phyloP scores from a whole-genome alignment of 768 basidiomycete genomes.

The Mycena belliarum region DNA sequence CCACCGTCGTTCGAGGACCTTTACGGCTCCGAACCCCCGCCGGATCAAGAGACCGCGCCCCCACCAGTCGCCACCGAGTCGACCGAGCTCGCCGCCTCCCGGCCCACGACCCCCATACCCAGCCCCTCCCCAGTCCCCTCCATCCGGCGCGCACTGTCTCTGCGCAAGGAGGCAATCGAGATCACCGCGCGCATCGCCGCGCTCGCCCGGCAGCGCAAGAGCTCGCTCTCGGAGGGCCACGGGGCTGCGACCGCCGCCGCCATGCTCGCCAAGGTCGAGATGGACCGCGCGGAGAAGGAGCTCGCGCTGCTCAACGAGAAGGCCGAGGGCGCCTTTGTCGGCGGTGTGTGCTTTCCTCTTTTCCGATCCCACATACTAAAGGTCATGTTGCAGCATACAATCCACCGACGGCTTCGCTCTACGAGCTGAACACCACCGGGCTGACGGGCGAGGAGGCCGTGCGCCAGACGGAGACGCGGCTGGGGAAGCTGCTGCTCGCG shows the following conservation, averaged over 20 bases:
- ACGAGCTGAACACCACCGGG: slow-evolving; percentile 24
- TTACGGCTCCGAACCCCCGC: slow-evolving; percentile 2
- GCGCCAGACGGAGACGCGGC: slow-evolving; percentile 16
- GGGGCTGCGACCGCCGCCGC: slow-evolving; percentile 2
- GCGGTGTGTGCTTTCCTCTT: neutral
- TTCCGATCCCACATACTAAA: neutral
- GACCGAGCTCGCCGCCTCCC: neutral
- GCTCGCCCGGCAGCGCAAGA: slow-evolving; percentile 15
- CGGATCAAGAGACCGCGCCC: neutral
- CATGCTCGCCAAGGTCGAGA: slow-evolving; percentile 16
- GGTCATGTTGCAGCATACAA: slow-evolving; percentile 10
- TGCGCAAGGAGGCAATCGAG: slow-evolving; percentile 21
- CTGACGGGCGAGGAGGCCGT: slow-evolving; percentile 22
- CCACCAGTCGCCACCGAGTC: neutral
- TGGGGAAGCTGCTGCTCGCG: slow-evolving; percentile 16
- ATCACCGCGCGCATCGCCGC: slow-evolving; percentile 16
- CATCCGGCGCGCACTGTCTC: slow-evolving; percentile 9
- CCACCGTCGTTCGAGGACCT: slow-evolving; percentile 19
- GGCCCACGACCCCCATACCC: neutral
- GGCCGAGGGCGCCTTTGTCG: slow-evolving; percentile 21
- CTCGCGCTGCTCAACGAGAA: slow-evolving; percentile 14
- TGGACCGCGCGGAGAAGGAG: slow-evolving; percentile 17
- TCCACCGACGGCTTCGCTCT: slow-evolving; percentile 20
- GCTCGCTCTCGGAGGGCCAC: slow-evolving; percentile 2
- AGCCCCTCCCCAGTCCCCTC: neutral